Evolutionary conservation across 75 land plant species (phyloP).

Genomic region (Chamaecyparis obtusa): DNA sequence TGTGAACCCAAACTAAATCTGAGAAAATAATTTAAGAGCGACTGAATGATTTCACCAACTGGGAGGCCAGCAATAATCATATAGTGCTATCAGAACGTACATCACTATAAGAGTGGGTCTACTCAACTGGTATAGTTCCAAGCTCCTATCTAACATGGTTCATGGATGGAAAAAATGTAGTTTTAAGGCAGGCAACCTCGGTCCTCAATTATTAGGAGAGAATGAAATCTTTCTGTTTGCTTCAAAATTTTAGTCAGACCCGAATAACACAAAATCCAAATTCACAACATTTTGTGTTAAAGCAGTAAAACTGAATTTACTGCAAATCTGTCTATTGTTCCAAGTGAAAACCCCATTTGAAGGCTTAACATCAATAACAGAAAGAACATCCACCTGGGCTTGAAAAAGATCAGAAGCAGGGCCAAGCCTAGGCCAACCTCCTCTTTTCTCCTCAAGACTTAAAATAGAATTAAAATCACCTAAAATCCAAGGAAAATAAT

Average conservation of each 20-base stretch:
- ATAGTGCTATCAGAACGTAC: neutral
- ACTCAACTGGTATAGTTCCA: neutral
- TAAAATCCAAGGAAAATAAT: too few species aligned
- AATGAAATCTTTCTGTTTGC: neutral
- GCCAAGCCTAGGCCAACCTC: too few species aligned
- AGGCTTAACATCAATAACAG: too few species aligned
- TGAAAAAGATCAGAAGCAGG: too few species aligned
- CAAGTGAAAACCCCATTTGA: too few species aligned
- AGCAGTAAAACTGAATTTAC: neutral
- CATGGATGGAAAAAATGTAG: neutral
- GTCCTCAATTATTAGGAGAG: neutral
- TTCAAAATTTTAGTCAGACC: neutral
- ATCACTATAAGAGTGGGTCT: neutral
- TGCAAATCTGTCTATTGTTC: too few species aligned
- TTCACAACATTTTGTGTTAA: neutral
- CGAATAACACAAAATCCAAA: neutral
- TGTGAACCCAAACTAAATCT: neutral
- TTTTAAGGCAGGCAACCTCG: neutral
- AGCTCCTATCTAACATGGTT: neutral
- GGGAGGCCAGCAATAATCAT: neutral
- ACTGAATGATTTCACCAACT: neutral
- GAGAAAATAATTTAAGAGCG: neutral
- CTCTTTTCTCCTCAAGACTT: too few species aligned
- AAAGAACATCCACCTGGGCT: too few species aligned
- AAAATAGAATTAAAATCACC: too few species aligned